phyloP scores from a whole-genome alignment of 164 flowering plant species.

The Tinospora cordifolia region DNA sequence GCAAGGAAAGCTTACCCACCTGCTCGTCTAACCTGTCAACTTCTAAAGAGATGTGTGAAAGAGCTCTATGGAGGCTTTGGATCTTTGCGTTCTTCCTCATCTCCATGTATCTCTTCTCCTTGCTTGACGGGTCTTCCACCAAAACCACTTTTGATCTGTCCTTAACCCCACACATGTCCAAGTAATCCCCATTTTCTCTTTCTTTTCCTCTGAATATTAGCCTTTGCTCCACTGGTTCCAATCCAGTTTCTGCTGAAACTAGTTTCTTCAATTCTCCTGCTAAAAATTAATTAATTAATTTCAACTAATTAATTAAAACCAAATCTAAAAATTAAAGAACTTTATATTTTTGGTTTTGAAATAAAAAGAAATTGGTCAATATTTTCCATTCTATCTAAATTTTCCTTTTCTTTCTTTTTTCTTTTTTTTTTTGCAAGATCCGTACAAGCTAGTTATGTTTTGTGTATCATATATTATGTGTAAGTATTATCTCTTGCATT shows the following conservation, averaged over 20 bases:
- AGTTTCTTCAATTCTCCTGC: conserved; percentile 74
- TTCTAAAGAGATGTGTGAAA: conserved; percentile 49
- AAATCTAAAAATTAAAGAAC: neutral
- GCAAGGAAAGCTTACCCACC: conserved; percentile 26
- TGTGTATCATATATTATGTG: no score
- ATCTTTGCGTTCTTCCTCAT: conserved; percentile 54
- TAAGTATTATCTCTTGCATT: no score
- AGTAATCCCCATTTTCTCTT: conserved; percentile 43
- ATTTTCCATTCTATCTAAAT: neutral
- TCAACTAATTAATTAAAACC: neutral
- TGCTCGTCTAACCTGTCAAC: conserved; percentile 61
- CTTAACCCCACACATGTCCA: conserved; percentile 57
- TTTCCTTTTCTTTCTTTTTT: neutral
- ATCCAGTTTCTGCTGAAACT: conserved; percentile 45
- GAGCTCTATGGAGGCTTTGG: conserved; percentile 42
- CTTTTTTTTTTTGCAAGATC: no score
- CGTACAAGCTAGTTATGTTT: no score
- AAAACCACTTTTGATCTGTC: conserved; percentile 54
- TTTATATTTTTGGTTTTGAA: neutral
- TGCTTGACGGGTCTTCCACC: conserved; percentile 56
- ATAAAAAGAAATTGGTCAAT: neutral
- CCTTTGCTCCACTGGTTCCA: conserved; percentile 51
- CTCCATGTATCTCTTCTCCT: conserved; percentile 46
- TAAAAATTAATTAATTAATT: neutral
- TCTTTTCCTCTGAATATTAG: conserved; percentile 53